Evolutionary conservation across 345 rosid species (phyloP).

Genomic region (Fremontodendron californicum): DNA sequence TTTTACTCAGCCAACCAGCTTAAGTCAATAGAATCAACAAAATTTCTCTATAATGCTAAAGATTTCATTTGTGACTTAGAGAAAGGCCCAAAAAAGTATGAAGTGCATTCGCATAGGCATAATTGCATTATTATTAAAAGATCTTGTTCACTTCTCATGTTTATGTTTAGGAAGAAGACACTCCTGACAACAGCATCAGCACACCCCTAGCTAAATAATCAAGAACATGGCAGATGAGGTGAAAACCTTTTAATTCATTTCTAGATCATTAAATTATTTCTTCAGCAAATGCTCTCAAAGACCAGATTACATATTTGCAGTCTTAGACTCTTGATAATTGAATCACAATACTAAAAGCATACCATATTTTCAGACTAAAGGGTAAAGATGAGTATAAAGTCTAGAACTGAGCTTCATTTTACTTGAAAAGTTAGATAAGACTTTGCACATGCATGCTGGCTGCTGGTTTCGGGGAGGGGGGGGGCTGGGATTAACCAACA

Average conservation of each 20-base stretch:
- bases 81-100: not conserved
- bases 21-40: not conserved
- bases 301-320: not conserved
- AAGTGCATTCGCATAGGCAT: not conserved
- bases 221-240: not conserved
- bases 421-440: not conserved
- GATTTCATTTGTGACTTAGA: not conserved
- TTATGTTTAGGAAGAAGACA: not conserved
- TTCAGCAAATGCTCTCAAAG: not conserved
- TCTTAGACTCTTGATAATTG: not conserved
- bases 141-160: not conserved
- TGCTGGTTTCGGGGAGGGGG: not conserved
- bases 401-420: not conserved
- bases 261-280: not conserved
- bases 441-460: not conserved
- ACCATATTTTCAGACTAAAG: not conserved
- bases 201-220: not conserved
- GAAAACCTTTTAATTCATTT: not conserved
- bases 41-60: not conserved
- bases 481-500: not conserved
- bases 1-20: not conserved
- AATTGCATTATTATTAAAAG: not conserved
- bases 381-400: not conserved
- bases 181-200: not conserved
- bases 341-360: not conserved